Evolutionary conservation across 495 filamentous ascomycete species (phyloP), one percentile per base, ranked within the genome.

Genomic region (Gamarada debralockiae): DNA sequence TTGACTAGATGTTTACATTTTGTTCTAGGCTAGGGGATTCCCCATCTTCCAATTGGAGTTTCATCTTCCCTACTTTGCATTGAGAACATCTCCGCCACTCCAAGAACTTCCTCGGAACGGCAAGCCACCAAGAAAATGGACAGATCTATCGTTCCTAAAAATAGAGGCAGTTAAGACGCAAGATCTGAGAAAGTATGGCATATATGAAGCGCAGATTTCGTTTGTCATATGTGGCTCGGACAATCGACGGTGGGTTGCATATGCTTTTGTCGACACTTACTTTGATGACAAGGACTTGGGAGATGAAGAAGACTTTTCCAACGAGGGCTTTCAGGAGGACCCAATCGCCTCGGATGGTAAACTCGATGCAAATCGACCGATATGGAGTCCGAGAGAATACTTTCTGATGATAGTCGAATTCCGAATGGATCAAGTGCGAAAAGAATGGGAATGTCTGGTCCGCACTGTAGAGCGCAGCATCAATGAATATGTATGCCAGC

Each of bases 41-140:
- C 20, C 6, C 25, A 39, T 38, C 17, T 52, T 52, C 38, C 49
- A 52, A 15, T 14, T 52, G 1, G 37, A 52, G n/a, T 33, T 52
- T 9, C 49, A 52, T 43, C 8, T 52, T 13, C 12, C 5, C 0
- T 42, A 27, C 3, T 43, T 52, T 21, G 7, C 5, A 24, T 52
- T 42, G 22, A 29, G 24, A 42, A 1, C 37, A 10, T 9, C 14
- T 8, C 17, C 36, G 12, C 20, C 49, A n/a, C n/a, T n/a, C 24
- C 7, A 10, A 12, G 22, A 34, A 5, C 29, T 14, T 34, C 20
- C 37, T 18, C 9, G 37, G 9, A 20, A 29, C 20, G 24, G 20
- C n/a, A 38, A 41, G 21, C 36, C 15, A 17, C 48, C 10, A 27
- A 34, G 29, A 21, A 33, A 34, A 27, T 50, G 36, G 34, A 50